Evolutionary conservation across 495 filamentous ascomycete genomes (phyloP).

Genomic region (Neohortaea acidophila): DNA sequence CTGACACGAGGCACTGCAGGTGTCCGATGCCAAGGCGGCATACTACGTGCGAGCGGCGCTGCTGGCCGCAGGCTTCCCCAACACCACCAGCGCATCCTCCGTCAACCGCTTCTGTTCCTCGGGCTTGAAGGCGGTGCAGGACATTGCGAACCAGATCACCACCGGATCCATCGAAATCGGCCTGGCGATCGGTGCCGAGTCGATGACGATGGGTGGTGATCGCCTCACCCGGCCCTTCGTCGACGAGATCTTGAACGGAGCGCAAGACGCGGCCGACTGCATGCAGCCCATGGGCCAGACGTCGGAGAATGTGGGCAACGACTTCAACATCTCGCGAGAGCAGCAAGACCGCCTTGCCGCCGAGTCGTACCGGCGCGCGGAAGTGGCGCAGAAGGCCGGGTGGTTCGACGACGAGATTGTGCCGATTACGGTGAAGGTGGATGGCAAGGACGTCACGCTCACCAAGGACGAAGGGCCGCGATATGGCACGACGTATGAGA

Average conservation of each 20-base stretch:
- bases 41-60: conserved; percentile 81
- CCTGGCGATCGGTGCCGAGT: conserved; percentile 74
- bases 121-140: conserved; percentile 83
- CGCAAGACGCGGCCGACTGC: conserved; percentile 70
- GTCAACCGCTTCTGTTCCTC: conserved; percentile 96
- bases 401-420: conserved; percentile 92
- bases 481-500: conserved; percentile 74
- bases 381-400: conserved; percentile 80
- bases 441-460: conserved; percentile 59
- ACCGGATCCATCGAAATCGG: conserved; percentile 72
- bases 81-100: conserved; percentile 63
- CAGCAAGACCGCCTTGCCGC: conserved; percentile 71
- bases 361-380: conserved; percentile 73
- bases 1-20: no score
- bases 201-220: conserved; percentile 63
- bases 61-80: conserved; percentile 86
- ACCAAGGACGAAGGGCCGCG: conserved; percentile 79
- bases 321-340: conserved; percentile 73
- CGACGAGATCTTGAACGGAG: conserved; percentile 49
- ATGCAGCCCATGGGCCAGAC: conserved; percentile 96
- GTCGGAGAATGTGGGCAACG: conserved; percentile 83
- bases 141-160: conserved; percentile 80
- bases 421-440: conserved; percentile 61
- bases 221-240: conserved; percentile 57
- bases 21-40: conserved; percentile 69